These are phyloP conservation scores for Onygena corvina DNA, from an alignment of 2,329 filamentous ascomycete genomes.

Conservation along the genomic window DNA sequence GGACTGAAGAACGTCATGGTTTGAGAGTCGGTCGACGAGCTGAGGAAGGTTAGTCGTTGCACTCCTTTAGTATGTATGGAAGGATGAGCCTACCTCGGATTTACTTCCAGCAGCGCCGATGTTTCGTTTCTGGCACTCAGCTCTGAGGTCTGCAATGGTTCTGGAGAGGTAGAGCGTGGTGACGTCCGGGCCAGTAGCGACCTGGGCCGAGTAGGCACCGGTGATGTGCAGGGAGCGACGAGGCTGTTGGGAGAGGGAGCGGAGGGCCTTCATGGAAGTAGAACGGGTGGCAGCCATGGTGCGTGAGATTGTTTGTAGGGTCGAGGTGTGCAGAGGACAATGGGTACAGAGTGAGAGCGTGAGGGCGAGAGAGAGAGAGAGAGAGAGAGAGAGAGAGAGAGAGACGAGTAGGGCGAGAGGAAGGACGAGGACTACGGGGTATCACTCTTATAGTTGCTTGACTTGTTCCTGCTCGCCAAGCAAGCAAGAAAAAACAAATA, in stretches of 20 bases:
- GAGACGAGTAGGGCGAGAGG: slow-evolving; percentile 7
- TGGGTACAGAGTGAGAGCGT: neutral
- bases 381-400: neutral
- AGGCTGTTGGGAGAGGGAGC: slow-evolving; percentile 31
- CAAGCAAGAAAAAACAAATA: neutral
- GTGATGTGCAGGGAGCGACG: slow-evolving; percentile 49
- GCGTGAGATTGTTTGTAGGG: neutral
- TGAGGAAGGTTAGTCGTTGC: slow-evolving; percentile 16
- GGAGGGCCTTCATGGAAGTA: slow-evolving; percentile 35
- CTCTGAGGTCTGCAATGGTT: slow-evolving; percentile 40
- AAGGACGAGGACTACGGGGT: slow-evolving; percentile 5
- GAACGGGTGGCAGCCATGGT: slow-evolving; percentile 37
- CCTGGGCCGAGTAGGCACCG: slow-evolving; percentile 44
- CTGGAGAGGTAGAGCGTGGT: slow-evolving; percentile 41
- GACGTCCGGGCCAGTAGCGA: slow-evolving; percentile 40
- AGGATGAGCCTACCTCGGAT: slow-evolving; percentile 34
- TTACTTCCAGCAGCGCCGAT: slow-evolving; percentile 38
- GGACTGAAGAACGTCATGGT: slow-evolving; percentile 42
- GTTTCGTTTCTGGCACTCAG: slow-evolving; percentile 41
- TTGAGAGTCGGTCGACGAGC: slow-evolving; percentile 42
- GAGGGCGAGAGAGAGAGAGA: neutral
- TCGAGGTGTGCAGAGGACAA: neutral
- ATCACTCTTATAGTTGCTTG: neutral
- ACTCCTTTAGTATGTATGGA: neutral
- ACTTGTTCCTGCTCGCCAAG: neutral